Evolutionary conservation across 306 rosid genomes (phyloP), one percentile per base, ranked within the genome.

Genomic region (Biancaea sappan): DNA sequence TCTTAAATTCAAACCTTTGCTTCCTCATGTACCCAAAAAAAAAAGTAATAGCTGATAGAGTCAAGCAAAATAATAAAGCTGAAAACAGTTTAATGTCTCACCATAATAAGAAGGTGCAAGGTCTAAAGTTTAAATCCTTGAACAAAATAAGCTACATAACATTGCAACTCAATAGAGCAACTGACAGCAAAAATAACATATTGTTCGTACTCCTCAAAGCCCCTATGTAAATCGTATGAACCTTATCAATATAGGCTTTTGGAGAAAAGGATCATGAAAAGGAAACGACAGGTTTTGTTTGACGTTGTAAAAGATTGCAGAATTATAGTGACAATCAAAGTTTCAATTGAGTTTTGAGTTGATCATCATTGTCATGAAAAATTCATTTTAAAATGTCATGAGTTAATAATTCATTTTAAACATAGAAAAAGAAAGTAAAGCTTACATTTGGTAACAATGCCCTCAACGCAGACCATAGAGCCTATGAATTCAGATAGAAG

Each of bases 381-480:
- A n/a, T n/a, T n/a, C n/a, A n/a, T n/a, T n/a, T n/a, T n/a, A 18
- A 74, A 50, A 52, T 63, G 48, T 37, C 22, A 46, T 8, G 32
- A 56, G 29, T 51, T 35, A 59, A 40, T 50, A 56, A 35, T 37
- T 41, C 26, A 14, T 67, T 67, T 0, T 4, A 59, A 50, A 22
- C 54, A 9, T 28, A 69, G 1, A 18, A 38, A 8, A 38, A 19
- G 31, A 43, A 7, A 31, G 34, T 16, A 22, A 14, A 31, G 15
- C 31, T 35, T 94, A 94, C 99, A 94, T 87, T 94, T 94, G 72
- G 97, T 94, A 79, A 94, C 82, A 59, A 94, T 94, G 66, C 97
- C 99, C 69, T 92, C 96, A 8, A 94, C 93, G 32, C 96, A 94
- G 71, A 94, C 99, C 99, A 94, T 84, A 62, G 97, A 88, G 48